Base-by-base conservation (phyloP, 2,329 filamentous ascomycete species). In the Magnaporthales sp. region DNA sequence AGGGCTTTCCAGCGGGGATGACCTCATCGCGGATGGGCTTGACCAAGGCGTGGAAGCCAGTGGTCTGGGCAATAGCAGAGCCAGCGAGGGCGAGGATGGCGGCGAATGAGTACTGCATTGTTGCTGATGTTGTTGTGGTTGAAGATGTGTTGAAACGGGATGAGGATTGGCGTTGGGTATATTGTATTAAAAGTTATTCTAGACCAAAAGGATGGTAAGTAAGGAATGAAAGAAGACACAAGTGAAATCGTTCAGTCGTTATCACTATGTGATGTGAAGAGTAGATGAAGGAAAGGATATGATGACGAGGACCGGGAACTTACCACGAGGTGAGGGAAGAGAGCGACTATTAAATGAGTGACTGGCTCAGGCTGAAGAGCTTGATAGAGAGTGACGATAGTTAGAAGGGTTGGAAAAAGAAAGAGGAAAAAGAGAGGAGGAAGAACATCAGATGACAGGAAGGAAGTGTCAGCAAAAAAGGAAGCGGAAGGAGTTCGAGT, bases 1-100 rank as follows among this genome's bases (percentile, higher is more conserved):
- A 83, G 65, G 78, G 76, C 71, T 77, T 70, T 71, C 86, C 86
- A 58, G 84, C 82, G 32, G 75, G 66, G 69, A 88, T 69, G 62
- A 75, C 68, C 74, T 83, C 75, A 71, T 76, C 76, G 65, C 77
- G 56, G 32, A 72, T 70, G 68, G 86, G 86, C 68, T 76, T 76
- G 71, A 73, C 78, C 74, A 89, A 78, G 73, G 80, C 75, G 74
- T 86, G 80, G 77, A 88, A 89, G 73, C 81, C 81, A n/a, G 77
- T 67, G 63, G 81, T 83, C 77, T 86, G 84, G 67, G 85, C 85
- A 68, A 85, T 69, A 70, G 75, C 81, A 69, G 81, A 75, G 76
- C 79, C 78, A 72, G 80, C 80, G 70, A 84, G 78, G 73, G 84
- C 84, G 78, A 86, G 71, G 70, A 83, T 70, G 73, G 84, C 77